Evolutionary conservation across 2,329 filamentous ascomycete species (phyloP), one percentile per base, ranked within the genome.

Genomic region (Verticillium dahliae): DNA sequence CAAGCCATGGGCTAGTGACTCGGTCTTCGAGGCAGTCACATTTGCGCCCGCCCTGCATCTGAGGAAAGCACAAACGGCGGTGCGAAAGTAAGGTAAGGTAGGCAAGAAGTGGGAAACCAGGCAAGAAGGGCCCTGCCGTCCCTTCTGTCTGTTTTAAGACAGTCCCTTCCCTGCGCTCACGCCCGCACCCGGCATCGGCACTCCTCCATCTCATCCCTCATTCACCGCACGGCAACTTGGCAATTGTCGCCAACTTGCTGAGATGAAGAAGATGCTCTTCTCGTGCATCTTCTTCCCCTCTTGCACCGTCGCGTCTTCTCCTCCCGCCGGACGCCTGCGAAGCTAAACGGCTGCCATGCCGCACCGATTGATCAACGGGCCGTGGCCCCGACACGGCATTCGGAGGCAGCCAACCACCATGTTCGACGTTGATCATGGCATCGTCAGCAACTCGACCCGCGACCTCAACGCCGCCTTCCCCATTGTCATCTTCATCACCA

Each of bases 401-500:
- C 15, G 15, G 14, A 10, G 35, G 1, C n/a, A 22, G 10, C 45
- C 22, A n/a, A 52, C 41, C 57, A 58, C 39, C 57, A 58, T 58
- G 18, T 22, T 22, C 18, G 18, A 22, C 18, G 18, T 22, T 22
- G 57, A 58, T 18, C 38, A 50, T 45, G 57, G 57, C 38, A 58
- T 58, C 57, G 57, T 58, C 38, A 58, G 57, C 57, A 58, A 58
- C 57, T 50, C 38, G 15, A 50, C 38, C 4, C 22, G 31, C 22
- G 27, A 45, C 38, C 57, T 58, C 18, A 58, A 58, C 38, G 31
- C 41, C 18, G 45, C 57, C 27, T 41, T 58, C 18, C 56, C 61
- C n/a, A 61, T 67, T 56, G 60, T 60, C 34, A 71, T 70, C 58
- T 74, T 75, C 60, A 60, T 72, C 10, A 63, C 69, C 54, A 67